A percentile compares a stretch with the other conserved stretches of the same genome.
Conservation (phyloP, 345 rosid species). For the Lepidium africanum region DNA sequence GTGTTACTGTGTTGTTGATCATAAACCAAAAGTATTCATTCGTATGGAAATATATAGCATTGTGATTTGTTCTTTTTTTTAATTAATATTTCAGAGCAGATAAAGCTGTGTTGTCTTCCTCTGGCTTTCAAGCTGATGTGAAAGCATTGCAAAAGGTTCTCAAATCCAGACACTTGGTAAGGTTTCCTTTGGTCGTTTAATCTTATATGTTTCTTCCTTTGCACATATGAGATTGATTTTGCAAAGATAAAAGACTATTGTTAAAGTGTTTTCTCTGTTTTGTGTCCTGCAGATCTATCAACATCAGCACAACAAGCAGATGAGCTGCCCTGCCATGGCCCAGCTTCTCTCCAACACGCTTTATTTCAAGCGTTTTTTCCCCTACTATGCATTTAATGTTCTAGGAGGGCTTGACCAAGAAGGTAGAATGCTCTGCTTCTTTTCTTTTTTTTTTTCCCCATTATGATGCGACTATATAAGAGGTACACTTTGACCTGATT, state of each 20-base stretch:
- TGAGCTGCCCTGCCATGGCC: slow-evolving; percentile 97
- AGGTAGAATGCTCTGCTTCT: slow-evolving; percentile 37
- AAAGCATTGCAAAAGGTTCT: slow-evolving; percentile 83
- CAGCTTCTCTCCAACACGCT: slow-evolving; percentile 96
- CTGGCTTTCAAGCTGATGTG: slow-evolving; percentile 97
- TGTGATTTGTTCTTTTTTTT: not conserved
- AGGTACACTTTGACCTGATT: not conserved
- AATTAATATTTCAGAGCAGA: slow-evolving; percentile 59
- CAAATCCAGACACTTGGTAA: slow-evolving; percentile 86
- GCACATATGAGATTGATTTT: not conserved
- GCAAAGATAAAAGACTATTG: not conserved
- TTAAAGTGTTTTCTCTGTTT: not conserved
- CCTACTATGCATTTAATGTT: slow-evolving; percentile 91
- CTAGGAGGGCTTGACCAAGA: slow-evolving; percentile 91
- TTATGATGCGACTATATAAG: not conserved
- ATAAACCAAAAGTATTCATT: not conserved
- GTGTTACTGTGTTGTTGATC: not conserved
- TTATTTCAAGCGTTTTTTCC: slow-evolving; percentile 95
- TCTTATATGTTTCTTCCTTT: not conserved
- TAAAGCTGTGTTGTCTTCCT: slow-evolving; percentile 77
- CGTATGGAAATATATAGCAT: not conserved
- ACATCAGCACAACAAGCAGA: slow-evolving; percentile 97
- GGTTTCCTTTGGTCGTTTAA: slow-evolving; percentile 16
- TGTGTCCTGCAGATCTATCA: slow-evolving; percentile 59
- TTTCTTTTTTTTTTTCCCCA: not conserved